Base-by-base conservation (phyloP, 768 basidiomycete species). In the Bullera alba region DNA sequence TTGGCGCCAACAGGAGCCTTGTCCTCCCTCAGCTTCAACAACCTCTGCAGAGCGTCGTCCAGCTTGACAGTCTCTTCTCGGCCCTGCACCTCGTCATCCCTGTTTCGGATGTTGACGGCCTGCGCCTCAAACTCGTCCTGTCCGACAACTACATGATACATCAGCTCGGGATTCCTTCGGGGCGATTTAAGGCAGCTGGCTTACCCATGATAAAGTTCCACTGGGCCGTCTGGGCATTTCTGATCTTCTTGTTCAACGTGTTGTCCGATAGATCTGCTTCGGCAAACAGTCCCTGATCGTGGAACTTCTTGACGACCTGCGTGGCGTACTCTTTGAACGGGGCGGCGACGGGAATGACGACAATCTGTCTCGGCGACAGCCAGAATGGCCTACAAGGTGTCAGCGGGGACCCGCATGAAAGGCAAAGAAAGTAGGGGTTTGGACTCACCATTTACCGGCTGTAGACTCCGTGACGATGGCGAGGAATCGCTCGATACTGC, bases 391-490 rank as follows among this genome's bases (percentile, higher is more conserved):
- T 89, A 53, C 19, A 49, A 30, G 34, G 56, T 42, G 5, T 27
- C 2, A 50, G 28, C n/a, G 17, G n/a, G 5, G 26, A 17, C n/a
- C 34, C 29, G 8, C 16, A 37, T 16, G 25, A 32, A 30, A 28
- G 17, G 17, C 30, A 21, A 17, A 16, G 3, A 21, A 22, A 44
- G 12, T 16, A 30, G 15, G 25, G 17, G 46, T 8, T 17, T 44
- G 16, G 15, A 75, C 81, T 29, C 61, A 87, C 93, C 95, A 99
- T 76, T 96, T 97, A 10, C 95, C 95, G 37, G 84, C 93, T 66
- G 89, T 92, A 68, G 96, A 91, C 71, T 99, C 95, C 2, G 90
- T 96, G 56, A 92, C 83, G 65, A 97, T 96, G 37, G 89, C 92
- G 46, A 95, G 88, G 76, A 97, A 97, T 1, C 95, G 79, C 74